Conservation (phyloP, 495 filamentous ascomycete genomes). For the Aspergillus baeticus region DNA sequence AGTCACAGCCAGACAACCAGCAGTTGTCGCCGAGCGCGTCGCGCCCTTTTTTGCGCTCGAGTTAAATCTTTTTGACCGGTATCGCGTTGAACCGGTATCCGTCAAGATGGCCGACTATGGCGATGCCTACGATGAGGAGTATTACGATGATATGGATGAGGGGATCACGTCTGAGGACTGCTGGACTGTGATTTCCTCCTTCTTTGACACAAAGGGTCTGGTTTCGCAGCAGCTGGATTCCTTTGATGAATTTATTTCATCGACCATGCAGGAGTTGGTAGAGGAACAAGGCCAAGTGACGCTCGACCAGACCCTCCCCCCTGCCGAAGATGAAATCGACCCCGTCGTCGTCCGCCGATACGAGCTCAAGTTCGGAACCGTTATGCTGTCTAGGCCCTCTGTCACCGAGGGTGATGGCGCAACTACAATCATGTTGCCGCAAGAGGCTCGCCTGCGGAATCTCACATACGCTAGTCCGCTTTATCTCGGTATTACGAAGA, state of each 20-base stretch:
- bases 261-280: slow-evolving; percentile 89
- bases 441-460: slow-evolving; percentile 91
- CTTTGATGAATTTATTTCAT: slow-evolving; percentile 92
- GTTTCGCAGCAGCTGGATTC: slow-evolving; percentile 98
- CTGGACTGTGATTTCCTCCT: slow-evolving; percentile 95
- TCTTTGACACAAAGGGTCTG: slow-evolving; percentile 92
- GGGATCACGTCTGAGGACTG: slow-evolving; percentile 82
- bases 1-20: slow-evolving; percentile 12
- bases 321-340: slow-evolving; percentile 62
- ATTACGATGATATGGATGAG: slow-evolving; percentile 66
- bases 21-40: slow-evolving; percentile 23
- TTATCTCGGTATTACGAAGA: slow-evolving; percentile 79
- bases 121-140: slow-evolving; percentile 50
- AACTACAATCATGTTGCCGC: slow-evolving; percentile 76
- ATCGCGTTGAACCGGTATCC: slow-evolving; percentile 1
- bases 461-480: slow-evolving; percentile 92
- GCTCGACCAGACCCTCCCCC: slow-evolving; percentile 82
- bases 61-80: no score
- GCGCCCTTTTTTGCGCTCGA: slow-evolving; percentile 25
- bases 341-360: slow-evolving; percentile 82
- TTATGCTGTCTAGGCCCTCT: slow-evolving; percentile 79
- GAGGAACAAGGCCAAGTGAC: slow-evolving; percentile 84
- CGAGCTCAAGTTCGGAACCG: slow-evolving; percentile 85
- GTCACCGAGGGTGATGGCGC: slow-evolving; percentile 91
- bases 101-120: slow-evolving; percentile 55